Percentiles rank a stretch among this genome's conserved stretches.
Evolutionary conservation across 139 green algal species (phyloP).

Genomic region (Chlorella sorokiniana): DNA sequence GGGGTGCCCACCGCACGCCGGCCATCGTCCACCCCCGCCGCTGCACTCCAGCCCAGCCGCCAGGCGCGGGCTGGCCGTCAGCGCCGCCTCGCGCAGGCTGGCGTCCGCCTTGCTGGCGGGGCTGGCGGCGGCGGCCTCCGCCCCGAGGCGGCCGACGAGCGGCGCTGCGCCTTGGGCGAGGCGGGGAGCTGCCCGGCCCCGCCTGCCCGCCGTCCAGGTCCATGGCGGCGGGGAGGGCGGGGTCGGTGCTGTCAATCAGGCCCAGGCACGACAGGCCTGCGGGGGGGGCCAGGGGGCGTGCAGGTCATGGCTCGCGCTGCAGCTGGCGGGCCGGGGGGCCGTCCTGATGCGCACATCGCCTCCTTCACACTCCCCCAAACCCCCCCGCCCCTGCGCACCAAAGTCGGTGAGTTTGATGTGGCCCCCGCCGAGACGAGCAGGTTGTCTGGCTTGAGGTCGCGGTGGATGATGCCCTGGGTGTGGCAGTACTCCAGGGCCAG

Average conservation of each 20-base stretch:
- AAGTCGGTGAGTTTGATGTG: slow-evolving; percentile 97
- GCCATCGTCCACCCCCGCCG: slow-evolving; percentile 2
- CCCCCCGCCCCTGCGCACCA: slow-evolving; percentile 44
- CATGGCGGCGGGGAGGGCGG: slow-evolving; percentile 33
- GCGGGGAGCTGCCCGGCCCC: neutral
- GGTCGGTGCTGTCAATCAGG: slow-evolving; percentile 78
- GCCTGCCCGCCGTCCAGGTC: slow-evolving; percentile 1
- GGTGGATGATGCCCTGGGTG: slow-evolving; percentile 89
- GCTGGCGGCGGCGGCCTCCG: slow-evolving; percentile 12
- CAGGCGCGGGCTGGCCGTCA: slow-evolving; percentile 16
- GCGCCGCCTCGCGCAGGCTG: slow-evolving; percentile 13
- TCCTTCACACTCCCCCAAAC: neutral
- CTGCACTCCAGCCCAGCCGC: neutral
- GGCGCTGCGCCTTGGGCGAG: slow-evolving; percentile 8
- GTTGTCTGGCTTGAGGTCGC: slow-evolving; percentile 98
- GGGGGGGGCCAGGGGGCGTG: neutral
- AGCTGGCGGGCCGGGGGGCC: neutral
- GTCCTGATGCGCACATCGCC: neutral
- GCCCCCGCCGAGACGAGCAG: slow-evolving; percentile 88
- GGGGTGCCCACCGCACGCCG: slow-evolving; percentile 85
- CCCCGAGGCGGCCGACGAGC: neutral
- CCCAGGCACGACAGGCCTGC: slow-evolving; percentile 79
- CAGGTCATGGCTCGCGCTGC: neutral
- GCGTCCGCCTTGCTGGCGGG: slow-evolving; percentile 40
- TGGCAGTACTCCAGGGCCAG: slow-evolving; percentile 97